Percentiles rank a stretch among this genome's conserved stretches.
Conservation (phyloP, 345 rosid species). For the Euphorbia peplus region DNA sequence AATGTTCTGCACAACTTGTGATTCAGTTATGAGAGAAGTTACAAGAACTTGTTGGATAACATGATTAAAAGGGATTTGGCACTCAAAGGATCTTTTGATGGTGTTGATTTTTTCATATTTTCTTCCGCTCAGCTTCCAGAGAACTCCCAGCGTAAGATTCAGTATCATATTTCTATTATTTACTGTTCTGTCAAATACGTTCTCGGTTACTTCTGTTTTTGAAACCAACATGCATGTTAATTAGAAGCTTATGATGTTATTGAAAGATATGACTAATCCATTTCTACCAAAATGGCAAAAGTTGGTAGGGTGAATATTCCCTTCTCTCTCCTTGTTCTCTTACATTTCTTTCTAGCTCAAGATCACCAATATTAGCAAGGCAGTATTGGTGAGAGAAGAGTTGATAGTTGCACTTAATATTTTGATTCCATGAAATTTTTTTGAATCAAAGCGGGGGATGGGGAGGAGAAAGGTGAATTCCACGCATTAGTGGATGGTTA, state of each 20-base stretch:
- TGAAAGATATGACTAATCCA: not conserved
- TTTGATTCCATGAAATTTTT: too few relatives aligned
- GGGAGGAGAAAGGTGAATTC: too few relatives aligned
- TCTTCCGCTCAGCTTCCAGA: conserved; percentile 86
- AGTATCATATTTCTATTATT: conserved; percentile 1
- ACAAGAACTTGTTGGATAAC: conserved; percentile 70
- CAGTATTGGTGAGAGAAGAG: too few relatives aligned
- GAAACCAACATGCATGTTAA: not conserved
- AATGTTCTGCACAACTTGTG: conserved; percentile 20
- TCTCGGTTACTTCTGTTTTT: not conserved
- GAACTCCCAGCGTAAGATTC: conserved; percentile 78
- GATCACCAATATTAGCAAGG: not conserved
- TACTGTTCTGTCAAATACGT: not conserved
- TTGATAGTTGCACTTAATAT: too few relatives aligned
- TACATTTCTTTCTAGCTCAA: not conserved
- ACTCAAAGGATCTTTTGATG: conserved; percentile 67
- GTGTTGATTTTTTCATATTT: conserved; percentile 75
- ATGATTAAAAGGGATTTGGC: conserved; percentile 86
- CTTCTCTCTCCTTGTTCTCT: not conserved
- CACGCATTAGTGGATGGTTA: too few relatives aligned
- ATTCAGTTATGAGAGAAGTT: conserved; percentile 72
- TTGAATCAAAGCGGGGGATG: too few relatives aligned
- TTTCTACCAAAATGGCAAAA: not conserved
- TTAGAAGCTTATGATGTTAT: not conserved
- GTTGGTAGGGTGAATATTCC: not conserved